Conservation (phyloP, 495 filamentous ascomycete genomes). For the Aeminium ludgeri region DNA sequence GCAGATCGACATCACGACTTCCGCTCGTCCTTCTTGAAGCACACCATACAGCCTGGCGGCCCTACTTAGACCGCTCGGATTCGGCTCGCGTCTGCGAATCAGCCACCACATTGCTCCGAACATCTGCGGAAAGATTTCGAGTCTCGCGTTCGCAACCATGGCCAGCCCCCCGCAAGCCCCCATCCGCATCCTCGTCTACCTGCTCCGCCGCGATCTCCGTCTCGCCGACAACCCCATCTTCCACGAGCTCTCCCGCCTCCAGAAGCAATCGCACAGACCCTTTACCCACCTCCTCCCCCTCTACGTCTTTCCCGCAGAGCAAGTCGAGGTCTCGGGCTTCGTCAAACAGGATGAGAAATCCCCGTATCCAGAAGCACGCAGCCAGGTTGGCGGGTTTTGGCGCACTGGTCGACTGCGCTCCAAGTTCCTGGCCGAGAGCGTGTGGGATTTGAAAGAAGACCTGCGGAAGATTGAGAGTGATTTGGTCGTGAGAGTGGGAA, state of each 20-base stretch:
- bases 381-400: conserved; percentile 42
- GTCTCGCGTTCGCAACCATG: too few relatives aligned
- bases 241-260: conserved; percentile 31
- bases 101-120: too few relatives aligned
- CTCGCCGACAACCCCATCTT: conserved; percentile 52
- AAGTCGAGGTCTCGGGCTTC: conserved; percentile 56
- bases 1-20: too few relatives aligned
- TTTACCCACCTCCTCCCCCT: conserved; percentile 53
- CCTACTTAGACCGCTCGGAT: too few relatives aligned
- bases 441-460: conserved; percentile 47
- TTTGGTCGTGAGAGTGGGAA: conserved; percentile 46
- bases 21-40: too few relatives aligned
- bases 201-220: conserved; percentile 51
- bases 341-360: conserved; percentile 26
- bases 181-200: conserved; percentile 36
- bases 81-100: too few relatives aligned
- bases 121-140: too few relatives aligned
- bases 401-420: conserved; percentile 50
- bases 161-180: too few relatives aligned
- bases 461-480: conserved; percentile 39
- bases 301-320: conserved; percentile 44
- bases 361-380: conserved; percentile 44
- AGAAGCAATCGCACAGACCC: conserved; percentile 27
- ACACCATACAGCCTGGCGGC: too few relatives aligned
- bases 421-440: conserved; percentile 47